Evolutionary conservation across 768 basidiomycete species (phyloP).

Genomic region (Rossbeevera mucosa): DNA sequence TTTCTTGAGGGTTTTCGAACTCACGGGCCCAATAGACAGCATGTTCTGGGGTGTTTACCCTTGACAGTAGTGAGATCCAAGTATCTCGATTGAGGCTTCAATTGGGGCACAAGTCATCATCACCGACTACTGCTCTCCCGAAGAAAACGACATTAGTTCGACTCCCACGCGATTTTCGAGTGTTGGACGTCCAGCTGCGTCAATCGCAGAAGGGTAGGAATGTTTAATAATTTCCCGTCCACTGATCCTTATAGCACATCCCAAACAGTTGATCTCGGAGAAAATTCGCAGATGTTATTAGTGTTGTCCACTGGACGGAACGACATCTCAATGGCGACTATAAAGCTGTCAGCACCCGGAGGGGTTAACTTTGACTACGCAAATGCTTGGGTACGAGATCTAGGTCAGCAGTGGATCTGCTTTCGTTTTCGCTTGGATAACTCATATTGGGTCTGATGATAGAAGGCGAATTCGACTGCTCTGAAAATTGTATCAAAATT

Average conservation of each 20-base stretch:
- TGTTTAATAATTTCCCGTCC: slow-evolving; percentile 12
- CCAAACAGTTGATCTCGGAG: slow-evolving; percentile 60
- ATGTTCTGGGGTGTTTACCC: slow-evolving; percentile 59
- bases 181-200: slow-evolving; percentile 58
- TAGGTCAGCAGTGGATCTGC: slow-evolving; percentile 23
- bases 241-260: slow-evolving; percentile 2
- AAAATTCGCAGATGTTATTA: slow-evolving; percentile 49
- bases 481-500: slow-evolving; percentile 44
- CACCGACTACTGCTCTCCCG: slow-evolving; percentile 13
- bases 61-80: slow-evolving; percentile 65
- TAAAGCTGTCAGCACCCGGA: slow-evolving; percentile 54
- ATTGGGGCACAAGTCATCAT: slow-evolving; percentile 46
- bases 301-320: slow-evolving; percentile 68
- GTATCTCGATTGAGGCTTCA: slow-evolving; percentile 63
- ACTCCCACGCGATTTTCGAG: slow-evolving; percentile 58
- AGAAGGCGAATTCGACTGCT: slow-evolving; percentile 32
- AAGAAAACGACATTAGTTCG: slow-evolving; percentile 44
- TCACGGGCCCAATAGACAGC: slow-evolving; percentile 43
- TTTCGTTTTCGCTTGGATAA: slow-evolving; percentile 15
- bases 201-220: slow-evolving; percentile 44
- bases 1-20: not conserved
- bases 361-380: slow-evolving; percentile 45
- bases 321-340: slow-evolving; percentile 45
- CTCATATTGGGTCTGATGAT: slow-evolving; percentile 11
- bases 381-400: slow-evolving; percentile 38